Evolutionary conservation across 768 basidiomycete species (phyloP), one percentile per base, ranked within the genome.

Genomic region (Suillus spraguei): DNA sequence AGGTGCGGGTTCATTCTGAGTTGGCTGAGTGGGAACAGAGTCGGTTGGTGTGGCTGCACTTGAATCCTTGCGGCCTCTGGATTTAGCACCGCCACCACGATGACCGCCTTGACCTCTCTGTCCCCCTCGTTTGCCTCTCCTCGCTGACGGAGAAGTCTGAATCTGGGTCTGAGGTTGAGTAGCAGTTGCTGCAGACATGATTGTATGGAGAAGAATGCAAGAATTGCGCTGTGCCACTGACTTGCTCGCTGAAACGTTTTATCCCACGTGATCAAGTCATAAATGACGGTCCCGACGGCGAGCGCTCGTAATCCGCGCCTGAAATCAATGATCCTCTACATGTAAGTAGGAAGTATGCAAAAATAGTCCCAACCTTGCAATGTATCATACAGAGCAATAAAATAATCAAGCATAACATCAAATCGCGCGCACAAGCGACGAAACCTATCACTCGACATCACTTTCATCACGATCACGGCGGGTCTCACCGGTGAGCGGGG

Each of bases 181-280:
- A n/a, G 69, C 61, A 6, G 63, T 68, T n/a, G 64, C 60, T 46
- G 68, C 54, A 67, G 71, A 70, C 69, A 72, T 62, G n/a, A 11
- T 28, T 35, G 50, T 64, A 49, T 46, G 44, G 20, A 11, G 35
- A 41, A 42, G 22, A 5, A 20, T 55, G 59, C 10, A n/a, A 54
- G 28, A 14, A n/a, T 59, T 28, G 56, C 32, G 32, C 20, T 44
- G 16, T 20, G 24, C 11, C 24, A 55, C 8, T 16, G n/a, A 22
- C 54, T 35, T 32, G 53, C 52, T 54, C 33, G 13, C 22, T 7
- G 20, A 22, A 55, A 32, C 44, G 39, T 41, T 41, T 59, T 62
- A 20, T 32, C 4, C 16, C 61, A 62, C 61, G 41, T 62, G 60
- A 61, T 60, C 11, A 28, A 58, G 56, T 58, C 56, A 58, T 20